A percentile compares a stretch with the other conserved stretches of the same genome.
Evolutionary conservation across 257 asterid species (phyloP).

Genomic region (Phtheirospermum japonicum): DNA sequence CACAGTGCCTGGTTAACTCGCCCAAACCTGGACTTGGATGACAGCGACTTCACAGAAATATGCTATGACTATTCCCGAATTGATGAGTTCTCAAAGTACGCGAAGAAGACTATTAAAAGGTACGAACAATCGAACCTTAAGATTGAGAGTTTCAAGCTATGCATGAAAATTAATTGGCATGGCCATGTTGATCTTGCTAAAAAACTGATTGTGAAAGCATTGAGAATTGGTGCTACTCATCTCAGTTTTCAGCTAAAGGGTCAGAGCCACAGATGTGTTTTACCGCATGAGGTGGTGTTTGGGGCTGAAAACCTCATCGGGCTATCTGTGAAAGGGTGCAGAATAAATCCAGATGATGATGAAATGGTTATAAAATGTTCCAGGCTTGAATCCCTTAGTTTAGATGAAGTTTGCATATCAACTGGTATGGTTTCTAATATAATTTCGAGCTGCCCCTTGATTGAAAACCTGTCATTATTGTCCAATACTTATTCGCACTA

Average conservation of each 20-base stretch:
- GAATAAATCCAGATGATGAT: background rate
- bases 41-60: no score
- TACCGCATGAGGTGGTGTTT: background rate
- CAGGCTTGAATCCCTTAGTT: background rate
- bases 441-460: background rate
- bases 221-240: background rate
- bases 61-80: no score
- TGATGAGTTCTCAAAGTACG: no score
- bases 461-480: background rate
- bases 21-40: no score
- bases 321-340: background rate
- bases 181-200: rapidly evolving
- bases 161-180: no score
- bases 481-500: no score
- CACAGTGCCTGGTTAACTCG: no score
- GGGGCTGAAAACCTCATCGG: background rate
- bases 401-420: background rate
- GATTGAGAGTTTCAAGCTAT: background rate
- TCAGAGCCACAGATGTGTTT: background rate
- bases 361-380: background rate
- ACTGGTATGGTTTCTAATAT: background rate
- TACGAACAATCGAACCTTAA: background rate
- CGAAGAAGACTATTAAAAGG: no score
- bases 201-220: background rate
- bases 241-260: background rate